phyloP scores from a whole-genome alignment of 1,284 basidiomycete genomes.

The Ustilago vetiveriae region DNA sequence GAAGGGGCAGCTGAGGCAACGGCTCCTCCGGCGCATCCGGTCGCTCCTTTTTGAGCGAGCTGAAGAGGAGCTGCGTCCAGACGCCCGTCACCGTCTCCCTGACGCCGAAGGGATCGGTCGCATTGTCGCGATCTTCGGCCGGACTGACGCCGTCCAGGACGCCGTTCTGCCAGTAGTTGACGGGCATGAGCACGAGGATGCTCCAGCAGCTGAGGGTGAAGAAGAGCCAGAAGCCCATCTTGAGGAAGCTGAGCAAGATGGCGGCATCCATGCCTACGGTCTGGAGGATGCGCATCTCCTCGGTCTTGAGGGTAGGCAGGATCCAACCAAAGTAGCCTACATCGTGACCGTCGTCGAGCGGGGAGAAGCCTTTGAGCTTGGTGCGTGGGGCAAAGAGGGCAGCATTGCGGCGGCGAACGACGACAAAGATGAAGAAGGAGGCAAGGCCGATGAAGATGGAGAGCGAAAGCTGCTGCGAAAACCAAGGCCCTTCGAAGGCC shows the following conservation, averaged over 20 bases:
- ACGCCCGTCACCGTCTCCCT: constrained; percentile 18
- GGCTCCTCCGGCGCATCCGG: constrained; percentile 33
- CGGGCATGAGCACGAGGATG: constrained; percentile 63
- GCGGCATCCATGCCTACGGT: constrained; percentile 96
- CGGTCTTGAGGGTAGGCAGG: constrained; percentile 85
- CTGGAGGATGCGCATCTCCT: constrained; percentile 92
- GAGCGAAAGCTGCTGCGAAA: constrained; percentile 86
- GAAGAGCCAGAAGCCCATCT: constrained; percentile 91
- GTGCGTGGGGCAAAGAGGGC: constrained; percentile 90
- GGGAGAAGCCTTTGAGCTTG: constrained; percentile 92
- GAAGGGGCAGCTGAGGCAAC: constrained; percentile 50
- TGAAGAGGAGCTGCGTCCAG: constrained; percentile 31
- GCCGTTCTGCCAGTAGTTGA: constrained; percentile 65
- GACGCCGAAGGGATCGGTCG: constrained; percentile 11
- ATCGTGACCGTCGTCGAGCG: constrained; percentile 79
- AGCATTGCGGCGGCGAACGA: constrained; percentile 85
- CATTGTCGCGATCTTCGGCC: constrained; percentile 47
- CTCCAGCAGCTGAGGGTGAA: constrained; percentile 76
- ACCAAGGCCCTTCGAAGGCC: constrained; percentile 78
- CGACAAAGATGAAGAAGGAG: constrained; percentile 87
- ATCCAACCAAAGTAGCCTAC: constrained; percentile 94
- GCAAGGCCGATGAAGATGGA: constrained; percentile 80
- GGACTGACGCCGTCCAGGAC: constrained; percentile 66
- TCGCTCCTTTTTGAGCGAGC: constrained; percentile 15
- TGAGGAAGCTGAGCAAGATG: constrained; percentile 92